Evolutionary conservation across 2,329 filamentous ascomycete genomes (phyloP).

Genomic region (Fusarium anguioides): DNA sequence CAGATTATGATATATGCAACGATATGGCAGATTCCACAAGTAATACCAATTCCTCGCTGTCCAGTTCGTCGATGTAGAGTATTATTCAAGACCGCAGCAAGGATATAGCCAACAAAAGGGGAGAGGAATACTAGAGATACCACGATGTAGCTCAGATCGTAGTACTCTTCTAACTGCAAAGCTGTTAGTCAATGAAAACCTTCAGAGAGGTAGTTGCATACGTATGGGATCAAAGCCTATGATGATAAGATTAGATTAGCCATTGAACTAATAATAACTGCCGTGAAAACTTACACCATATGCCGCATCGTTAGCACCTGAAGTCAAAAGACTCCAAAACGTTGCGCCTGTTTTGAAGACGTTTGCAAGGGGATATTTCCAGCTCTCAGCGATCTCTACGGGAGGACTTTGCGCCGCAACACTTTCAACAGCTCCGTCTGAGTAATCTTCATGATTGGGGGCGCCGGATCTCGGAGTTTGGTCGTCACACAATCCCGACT

Average conservation of each 20-base stretch:
- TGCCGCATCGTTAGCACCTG: constrained; percentile 68
- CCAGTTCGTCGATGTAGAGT: constrained; percentile 45
- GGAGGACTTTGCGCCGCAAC: constrained; percentile 1
- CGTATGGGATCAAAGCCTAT: constrained; percentile 61
- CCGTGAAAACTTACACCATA: constrained; percentile 61
- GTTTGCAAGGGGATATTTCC: constrained; percentile 50
- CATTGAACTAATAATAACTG: background rate
- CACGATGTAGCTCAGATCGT: constrained; percentile 68
- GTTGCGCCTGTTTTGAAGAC: constrained; percentile 61
- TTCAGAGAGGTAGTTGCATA: constrained; percentile 40
- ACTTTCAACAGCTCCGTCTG: constrained; percentile 14
- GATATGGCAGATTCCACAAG: constrained; percentile 70
- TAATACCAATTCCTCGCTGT: constrained; percentile 67
- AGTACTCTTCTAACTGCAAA: constrained; percentile 58
- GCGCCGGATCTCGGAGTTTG: constrained; percentile 9
- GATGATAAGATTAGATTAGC: background rate
- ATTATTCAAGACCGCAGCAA: constrained; percentile 72
- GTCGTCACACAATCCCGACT: background rate
- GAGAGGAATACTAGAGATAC: constrained; percentile 75
- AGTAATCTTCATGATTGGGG: background rate
- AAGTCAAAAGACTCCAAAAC: constrained; percentile 68
- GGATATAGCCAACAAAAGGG: constrained; percentile 72
- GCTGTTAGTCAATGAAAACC: background rate
- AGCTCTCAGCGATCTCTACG: constrained; percentile 24
- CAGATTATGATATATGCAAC: constrained; percentile 72